Conservation (phyloP, 2,329 filamentous ascomycete genomes). For the Penicillium sp. region DNA sequence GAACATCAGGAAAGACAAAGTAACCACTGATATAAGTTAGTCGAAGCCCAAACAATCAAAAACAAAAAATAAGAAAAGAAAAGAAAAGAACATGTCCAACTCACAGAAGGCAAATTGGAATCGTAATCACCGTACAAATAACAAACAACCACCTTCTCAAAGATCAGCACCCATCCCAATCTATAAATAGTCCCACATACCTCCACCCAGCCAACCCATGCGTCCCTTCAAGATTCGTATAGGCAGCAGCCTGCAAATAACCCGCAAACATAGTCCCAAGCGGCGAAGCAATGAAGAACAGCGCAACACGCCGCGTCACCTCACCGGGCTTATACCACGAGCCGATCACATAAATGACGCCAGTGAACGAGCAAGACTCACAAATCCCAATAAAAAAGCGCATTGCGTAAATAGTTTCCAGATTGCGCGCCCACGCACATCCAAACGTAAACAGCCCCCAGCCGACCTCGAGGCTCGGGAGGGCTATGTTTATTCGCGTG, state of each 20-base stretch:
- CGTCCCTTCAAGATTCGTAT: constrained; percentile 16
- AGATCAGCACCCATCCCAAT: not conserved
- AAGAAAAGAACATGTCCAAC: not conserved
- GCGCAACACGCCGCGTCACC: constrained; percentile 14
- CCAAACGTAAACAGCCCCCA: constrained; percentile 29
- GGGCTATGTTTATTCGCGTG: constrained; percentile 24
- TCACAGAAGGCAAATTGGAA: constrained; percentile 18
- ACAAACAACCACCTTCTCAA: constrained; percentile 32
- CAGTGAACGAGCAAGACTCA: constrained; percentile 33
- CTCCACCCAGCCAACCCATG: constrained; percentile 10
- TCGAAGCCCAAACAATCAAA: not conserved
- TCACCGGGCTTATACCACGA: constrained; percentile 19
- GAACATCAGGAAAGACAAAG: constrained; percentile 35
- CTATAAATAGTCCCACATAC: not conserved
- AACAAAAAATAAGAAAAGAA: not conserved
- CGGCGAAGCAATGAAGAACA: constrained; percentile 17
- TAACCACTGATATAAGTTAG: constrained; percentile 6
- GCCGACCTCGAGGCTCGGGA: constrained; percentile 21
- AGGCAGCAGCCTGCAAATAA: constrained; percentile 19
- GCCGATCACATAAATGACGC: constrained; percentile 23
- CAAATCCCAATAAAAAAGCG: not conserved
- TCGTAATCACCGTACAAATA: constrained; percentile 28
- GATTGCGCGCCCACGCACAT: constrained; percentile 19
- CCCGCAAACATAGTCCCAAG: constrained; percentile 20
- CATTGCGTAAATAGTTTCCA: not conserved